Base-by-base conservation (phyloP, 345 rosid genomes). In the Salix udensis region DNA sequence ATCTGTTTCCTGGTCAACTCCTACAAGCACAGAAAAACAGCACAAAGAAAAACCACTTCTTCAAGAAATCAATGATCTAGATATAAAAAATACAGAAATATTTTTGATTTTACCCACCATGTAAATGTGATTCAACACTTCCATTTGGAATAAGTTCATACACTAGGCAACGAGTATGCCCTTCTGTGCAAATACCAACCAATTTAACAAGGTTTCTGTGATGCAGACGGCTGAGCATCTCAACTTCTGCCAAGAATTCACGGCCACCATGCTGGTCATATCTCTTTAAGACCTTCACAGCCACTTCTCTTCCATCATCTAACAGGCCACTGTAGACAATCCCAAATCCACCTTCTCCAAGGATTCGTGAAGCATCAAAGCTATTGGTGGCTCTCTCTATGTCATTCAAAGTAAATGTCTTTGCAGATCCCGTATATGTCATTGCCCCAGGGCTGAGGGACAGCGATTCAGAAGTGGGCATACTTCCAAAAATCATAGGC, bases 311-410 rank as follows among this genome's bases (percentile, higher is more conserved):
- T 80, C 89, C 89, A 84, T 88, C 84, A 53, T 84, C 91, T 67
- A 88, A 75, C 52, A 40, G 75, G 39, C 91, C 96, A 37, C 88
- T 58, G 12, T 89, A 91, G 16, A 91, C 93, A 73, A 89, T 69
- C 34, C 96, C 96, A 40, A 91, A 91, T 34, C 96, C 96, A 15
- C 96, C 96, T 86, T 91, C 93, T 30, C 96, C 96, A 0, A 91
- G 84, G 76, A 87, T 77, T 82, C 83, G 83, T 1, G 83, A 86
- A 71, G 76, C 66, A 66, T 91, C 87, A 31, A 91, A 89, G 55
- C 73, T 73, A 80, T 81, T 75, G 7, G 93, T 91, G 26, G 89
- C 90, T 75, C 69, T 86, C 85, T 89, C 78, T 31, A 91, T 87
- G 48, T 86, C 89, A 44, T 34, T 77, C 74, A 85, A 76, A 74